Base-by-base conservation (phyloP, 148 eudicot genomes). In the Limonium bicolor region DNA sequence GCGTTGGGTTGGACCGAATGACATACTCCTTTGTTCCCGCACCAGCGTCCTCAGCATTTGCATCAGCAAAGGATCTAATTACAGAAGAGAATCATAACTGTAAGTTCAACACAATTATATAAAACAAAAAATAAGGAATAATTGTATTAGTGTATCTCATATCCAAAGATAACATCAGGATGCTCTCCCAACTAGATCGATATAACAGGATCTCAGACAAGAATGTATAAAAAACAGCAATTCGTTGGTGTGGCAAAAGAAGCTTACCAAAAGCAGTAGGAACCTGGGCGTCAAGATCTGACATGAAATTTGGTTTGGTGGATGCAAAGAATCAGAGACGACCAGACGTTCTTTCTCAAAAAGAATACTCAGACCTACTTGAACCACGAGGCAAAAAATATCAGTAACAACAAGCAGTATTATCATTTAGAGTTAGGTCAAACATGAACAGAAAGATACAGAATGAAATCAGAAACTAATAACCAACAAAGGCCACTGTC, bases 31-130 rank as follows among this genome's bases (percentile, higher is more conserved):
- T 80, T 49, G 95, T 8, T 54, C 85, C 92, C 30, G 92, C 90
- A 59, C 95, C 77, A 17, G 92, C 73, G 62, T 80, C 77, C 58
- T 85, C 92, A 80, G 86, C 86, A 71, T 74, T 74, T 71, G 90
- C 92, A 50, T 85, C 92, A 55, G 95, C 90, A 80, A 85, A 85
- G 92, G 90, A 65, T 85, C 95, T 85, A 45, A 12, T 11, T 14
- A 4, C n/a, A 29, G 16, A 34, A 34, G 5, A 34, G 38, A 34
- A 8, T 19, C 12, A 40, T 20, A 20, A 4, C 44, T 6, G 20
- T 40, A 40, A 3, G 20, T 36, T 15, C 41, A 36, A 10, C 39
- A 17, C 2, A 36, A 7, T 36, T 36, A 2, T 0, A 36, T 36
- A 36, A 1, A 4, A 20, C 17, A 36, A 13, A 3, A 36, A 13